Base-by-base conservation (phyloP, 495 filamentous ascomycete genomes). In the Talaromyces adpressus region DNA sequence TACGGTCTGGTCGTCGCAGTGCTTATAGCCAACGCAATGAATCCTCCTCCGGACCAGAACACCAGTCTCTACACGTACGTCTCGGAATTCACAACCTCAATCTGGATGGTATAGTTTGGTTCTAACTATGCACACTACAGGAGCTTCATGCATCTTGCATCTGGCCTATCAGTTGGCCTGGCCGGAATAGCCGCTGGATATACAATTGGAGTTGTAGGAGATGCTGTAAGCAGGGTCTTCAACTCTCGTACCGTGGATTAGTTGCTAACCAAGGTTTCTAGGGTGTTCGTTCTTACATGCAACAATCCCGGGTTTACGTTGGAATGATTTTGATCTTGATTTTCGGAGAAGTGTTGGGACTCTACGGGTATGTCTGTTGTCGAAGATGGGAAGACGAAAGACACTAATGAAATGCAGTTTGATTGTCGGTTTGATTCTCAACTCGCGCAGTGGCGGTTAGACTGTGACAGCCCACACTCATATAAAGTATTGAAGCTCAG, bases 261-360 rank as follows among this genome's bases (percentile, higher is more conserved):
- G 8, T 58, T 11, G 27, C 30, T 58, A 36, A 58, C 5, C 3
- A 34, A 11, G 6, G 7, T 18, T 18, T 20, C 5, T 36, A 88
- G 85, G 94, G 94, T 45, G 92, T 96, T 57, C 84, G 94, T 65
- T 85, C 92, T 57, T 99, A 95, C 76, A 95, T 99, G 93, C 85
- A 88, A 66, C 94, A 99, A 76, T 93, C 89, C 22, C 86, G 93
- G 59, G 87, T 99, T 52, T 99, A 97, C 68, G 94, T 99, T 39
- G 94, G 94, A 74, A 97, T 98, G 94, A 93, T 98, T 63, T 74
- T 98, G 68, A 97, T 98, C 65, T 82, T 98, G 67, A 98, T 98
- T 85, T 98, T 98, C 72, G 93, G 90, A 57, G 94, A 99, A 82
- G 94, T 99, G 22, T 75, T 99, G 66, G 94, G 94, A 68, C 87